Evolutionary conservation across 129 eudicot species (phyloP), one percentile per base, ranked within the genome.

Genomic region (Tagetes erecta): DNA sequence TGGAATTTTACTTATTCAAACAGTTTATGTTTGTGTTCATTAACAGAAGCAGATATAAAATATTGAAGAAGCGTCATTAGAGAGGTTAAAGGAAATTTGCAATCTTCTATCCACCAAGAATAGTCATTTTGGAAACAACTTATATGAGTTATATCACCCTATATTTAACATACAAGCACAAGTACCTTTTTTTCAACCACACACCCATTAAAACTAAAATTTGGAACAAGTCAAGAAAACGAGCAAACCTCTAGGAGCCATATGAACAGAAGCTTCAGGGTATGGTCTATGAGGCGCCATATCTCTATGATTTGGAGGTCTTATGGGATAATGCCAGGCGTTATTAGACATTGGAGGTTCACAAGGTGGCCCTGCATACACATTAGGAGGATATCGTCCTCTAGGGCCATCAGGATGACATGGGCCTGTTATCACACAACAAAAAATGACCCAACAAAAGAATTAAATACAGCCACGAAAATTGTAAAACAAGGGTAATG

Each of bases 271-370:
- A 68, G 89, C 85, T 71, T 83, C 97, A 64, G 83, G 77, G 60
- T 87, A 86, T 39, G 87, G 92, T 82, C 98, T 78, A 84, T 83
- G 88, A 73, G 90, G 82, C 67, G 83, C 42, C 62, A 67, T 66
- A 46, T 86, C 91, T 80, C 90, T 81, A 75, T 84, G 87, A 81
- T 85, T 88, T 85, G 83, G 69, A 52, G 85, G 82, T 11, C 76
- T 83, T 50, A 87, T 83, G 70, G 87, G 91, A 69, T 56, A 86
- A 82, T 70, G 81, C 98, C 97, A 94, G 68, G 80, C 70, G 73
- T 82, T 87, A 62, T 67, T 64, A 7, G 86, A 81, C 60, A 72
- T 44, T 4, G 88, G 68, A 53, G 88, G 97, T 64, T 90, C 91
- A 64, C 82, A 79, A 4, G 84, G 89, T 60, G 87, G 91, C 37